Base-by-base conservation (phyloP, 345 rosid species). In the Rhodomyrtus tomentosa region DNA sequence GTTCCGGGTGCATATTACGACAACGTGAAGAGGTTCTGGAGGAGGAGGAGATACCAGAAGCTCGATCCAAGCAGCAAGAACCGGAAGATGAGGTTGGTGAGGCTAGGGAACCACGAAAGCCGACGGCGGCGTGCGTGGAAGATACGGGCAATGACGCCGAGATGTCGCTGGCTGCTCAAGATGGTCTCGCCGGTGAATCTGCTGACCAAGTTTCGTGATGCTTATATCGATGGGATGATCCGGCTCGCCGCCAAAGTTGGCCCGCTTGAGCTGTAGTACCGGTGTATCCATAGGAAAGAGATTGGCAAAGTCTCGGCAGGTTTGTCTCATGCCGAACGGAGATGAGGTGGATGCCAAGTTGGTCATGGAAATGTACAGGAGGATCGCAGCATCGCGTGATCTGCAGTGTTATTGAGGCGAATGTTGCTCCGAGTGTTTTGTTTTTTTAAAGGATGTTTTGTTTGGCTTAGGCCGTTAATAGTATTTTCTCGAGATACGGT, bases 11-110 rank as follows among this genome's bases (percentile, higher is more conserved):
- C 85, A 36, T 85, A 14, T n/a, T 59, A 59, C 24, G 83, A 85
- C 21, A 85, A 29, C 87, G 29, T 88, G 85, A 90, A 89, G 85
- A 89, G 91, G 82, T 83, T 16, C 55, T 81, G 88, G 89, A 87
- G 88, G 49, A 86, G 90, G 83, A 91, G 79, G 81, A 85, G 84
- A 68, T 89, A 89, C 85, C 90, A 83, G 25, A 88, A 85, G 80
- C 85, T 88, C 48, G 16, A 84, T 13, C 68, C 53, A 22, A 72
- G 22, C 10, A n/a, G 45, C 48, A 13, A 12, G 53, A 84, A 18
- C 22, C 87, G 72, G 83, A 86, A 87, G 87, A 86, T 88, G 25
- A 86, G 76, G 84, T 38, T 86, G 0, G 14, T 27, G 55, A 85
- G 91, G 86, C 86, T 42, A 24, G 84, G 84, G 32, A 68, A 50